Conservation (phyloP, 2,329 filamentous ascomycete species). For the Pezicula carpinea region DNA sequence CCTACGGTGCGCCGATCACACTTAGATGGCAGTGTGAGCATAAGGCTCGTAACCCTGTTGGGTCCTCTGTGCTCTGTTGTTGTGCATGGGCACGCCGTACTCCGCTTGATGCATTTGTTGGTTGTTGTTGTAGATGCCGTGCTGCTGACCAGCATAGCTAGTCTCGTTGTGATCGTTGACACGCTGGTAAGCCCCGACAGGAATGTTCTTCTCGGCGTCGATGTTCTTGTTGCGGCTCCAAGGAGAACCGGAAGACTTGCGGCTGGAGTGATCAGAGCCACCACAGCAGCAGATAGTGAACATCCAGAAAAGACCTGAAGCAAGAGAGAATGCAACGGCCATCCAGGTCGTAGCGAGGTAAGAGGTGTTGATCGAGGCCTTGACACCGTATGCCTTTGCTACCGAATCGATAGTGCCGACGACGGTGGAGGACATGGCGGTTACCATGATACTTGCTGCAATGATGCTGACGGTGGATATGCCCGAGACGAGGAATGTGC, state of each 20-base stretch:
- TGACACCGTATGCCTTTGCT: slow-evolving; percentile 67
- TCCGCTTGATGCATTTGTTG: background rate
- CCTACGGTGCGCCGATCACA: no score
- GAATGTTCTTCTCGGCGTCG: slow-evolving; percentile 25
- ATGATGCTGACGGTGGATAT: slow-evolving; percentile 52
- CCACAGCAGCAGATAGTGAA: slow-evolving; percentile 86
- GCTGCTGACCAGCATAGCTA: slow-evolving; percentile 26
- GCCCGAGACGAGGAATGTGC: slow-evolving; percentile 72
- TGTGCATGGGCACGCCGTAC: slow-evolving; percentile 25
- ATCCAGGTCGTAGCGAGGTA: slow-evolving; percentile 77
- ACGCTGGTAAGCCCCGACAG: slow-evolving; percentile 38
- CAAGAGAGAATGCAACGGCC: slow-evolving; percentile 70
- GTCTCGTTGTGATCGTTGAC: slow-evolving; percentile 36
- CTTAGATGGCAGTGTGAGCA: slow-evolving; percentile 47
- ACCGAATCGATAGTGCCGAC: slow-evolving; percentile 62
- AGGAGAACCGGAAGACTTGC: slow-evolving; percentile 14
- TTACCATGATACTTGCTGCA: slow-evolving; percentile 67
- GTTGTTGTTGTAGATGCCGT: slow-evolving; percentile 36
- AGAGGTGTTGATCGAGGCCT: slow-evolving; percentile 58
- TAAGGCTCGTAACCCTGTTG: slow-evolving; percentile 60
- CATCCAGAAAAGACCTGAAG: slow-evolving; percentile 81
- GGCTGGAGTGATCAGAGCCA: slow-evolving; percentile 21
- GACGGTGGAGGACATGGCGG: slow-evolving; percentile 67
- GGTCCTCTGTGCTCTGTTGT: slow-evolving; percentile 29
- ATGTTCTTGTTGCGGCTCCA: slow-evolving; percentile 23